Conservation (phyloP, 306 rosid species). For the Lupinus albus region DNA sequence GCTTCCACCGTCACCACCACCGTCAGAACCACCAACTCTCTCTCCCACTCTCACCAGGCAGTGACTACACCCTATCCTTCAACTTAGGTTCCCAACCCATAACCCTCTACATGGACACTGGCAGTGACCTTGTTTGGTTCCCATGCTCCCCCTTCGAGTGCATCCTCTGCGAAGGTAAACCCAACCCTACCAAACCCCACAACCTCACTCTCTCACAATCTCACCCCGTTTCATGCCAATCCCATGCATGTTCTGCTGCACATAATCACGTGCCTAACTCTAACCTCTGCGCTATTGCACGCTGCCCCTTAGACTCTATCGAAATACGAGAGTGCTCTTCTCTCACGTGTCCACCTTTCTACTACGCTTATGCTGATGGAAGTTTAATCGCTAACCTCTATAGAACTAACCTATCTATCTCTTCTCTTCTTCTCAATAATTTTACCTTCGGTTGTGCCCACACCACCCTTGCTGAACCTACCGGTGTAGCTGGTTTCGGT, state of each 20-base stretch:
- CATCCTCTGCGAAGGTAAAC: conserved; percentile 87
- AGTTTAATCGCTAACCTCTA: conserved; percentile 72
- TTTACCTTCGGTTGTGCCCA: conserved; percentile 95
- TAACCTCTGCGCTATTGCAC: conserved; percentile 83
- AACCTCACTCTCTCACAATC: conserved; percentile 41
- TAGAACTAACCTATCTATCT: conserved; percentile 49
- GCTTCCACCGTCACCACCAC: conserved; percentile 57
- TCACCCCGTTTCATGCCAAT: conserved; percentile 59
- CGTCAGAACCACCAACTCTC: conserved; percentile 53
- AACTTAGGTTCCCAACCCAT: conserved; percentile 64
- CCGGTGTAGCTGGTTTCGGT: conserved; percentile 93
- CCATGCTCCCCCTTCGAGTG: conserved; percentile 92
- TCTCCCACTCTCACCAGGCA: conserved; percentile 82
- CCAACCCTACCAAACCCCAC: conserved; percentile 51
- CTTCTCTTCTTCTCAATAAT: conserved; percentile 57
- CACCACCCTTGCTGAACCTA: conserved; percentile 81
- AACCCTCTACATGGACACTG: conserved; percentile 94
- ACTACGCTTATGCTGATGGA: conserved; percentile 90
- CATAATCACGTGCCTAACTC: conserved; percentile 59
- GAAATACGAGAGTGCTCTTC: conserved; percentile 72
- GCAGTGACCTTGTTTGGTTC: conserved; percentile 94
- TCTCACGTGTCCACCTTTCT: conserved; percentile 73
- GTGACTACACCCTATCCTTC: conserved; percentile 84
- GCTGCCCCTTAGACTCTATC: conserved; percentile 71
- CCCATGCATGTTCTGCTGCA: conserved; percentile 74